phyloP scores from a whole-genome alignment of 2,329 filamentous ascomycete genomes.

The Trichophyton equinum region DNA sequence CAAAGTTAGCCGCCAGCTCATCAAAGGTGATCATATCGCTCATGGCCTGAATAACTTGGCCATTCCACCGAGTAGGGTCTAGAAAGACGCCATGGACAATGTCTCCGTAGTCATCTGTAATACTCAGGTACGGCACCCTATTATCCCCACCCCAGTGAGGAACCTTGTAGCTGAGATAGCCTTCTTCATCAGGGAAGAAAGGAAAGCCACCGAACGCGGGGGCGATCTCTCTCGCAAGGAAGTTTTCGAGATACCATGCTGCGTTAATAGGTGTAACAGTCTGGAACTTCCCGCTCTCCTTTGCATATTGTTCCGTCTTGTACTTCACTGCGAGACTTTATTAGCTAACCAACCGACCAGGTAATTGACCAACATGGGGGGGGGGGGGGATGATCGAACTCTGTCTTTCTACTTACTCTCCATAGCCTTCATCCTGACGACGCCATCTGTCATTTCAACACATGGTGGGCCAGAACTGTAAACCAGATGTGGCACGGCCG shows the following conservation, averaged over 20 bases:
- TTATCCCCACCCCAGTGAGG: conserved; percentile 32
- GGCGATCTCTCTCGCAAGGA: conserved; percentile 25
- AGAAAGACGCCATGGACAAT: conserved; percentile 36
- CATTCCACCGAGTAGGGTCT: conserved; percentile 28
- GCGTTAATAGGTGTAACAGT: conserved; percentile 26
- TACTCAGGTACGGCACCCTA: conserved; percentile 29
- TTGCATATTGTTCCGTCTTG: conserved; percentile 28
- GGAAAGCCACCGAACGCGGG: conserved; percentile 34
- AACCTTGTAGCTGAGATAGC: conserved; percentile 24
- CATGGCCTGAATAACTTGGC: conserved; percentile 27
- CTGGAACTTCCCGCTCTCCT: conserved; percentile 23
- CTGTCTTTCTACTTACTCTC: background rate
- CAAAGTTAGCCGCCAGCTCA: background rate
- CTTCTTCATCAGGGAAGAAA: conserved; percentile 24
- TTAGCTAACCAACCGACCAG: background rate
- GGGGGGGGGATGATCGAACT: background rate
- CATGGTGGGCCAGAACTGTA: no score
- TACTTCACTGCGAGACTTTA: conserved; percentile 24
- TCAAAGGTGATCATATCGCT: conserved; percentile 20
- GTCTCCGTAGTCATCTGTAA: conserved; percentile 35
- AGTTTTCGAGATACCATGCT: conserved; percentile 36
- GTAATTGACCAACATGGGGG: background rate
- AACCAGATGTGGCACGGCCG: no score
- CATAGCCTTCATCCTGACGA: background rate
- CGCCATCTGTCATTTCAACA: background rate